Evolutionary conservation across 345 rosid species (phyloP), one percentile per base, ranked within the genome.

Genomic region (Gynandropsis gynandra): DNA sequence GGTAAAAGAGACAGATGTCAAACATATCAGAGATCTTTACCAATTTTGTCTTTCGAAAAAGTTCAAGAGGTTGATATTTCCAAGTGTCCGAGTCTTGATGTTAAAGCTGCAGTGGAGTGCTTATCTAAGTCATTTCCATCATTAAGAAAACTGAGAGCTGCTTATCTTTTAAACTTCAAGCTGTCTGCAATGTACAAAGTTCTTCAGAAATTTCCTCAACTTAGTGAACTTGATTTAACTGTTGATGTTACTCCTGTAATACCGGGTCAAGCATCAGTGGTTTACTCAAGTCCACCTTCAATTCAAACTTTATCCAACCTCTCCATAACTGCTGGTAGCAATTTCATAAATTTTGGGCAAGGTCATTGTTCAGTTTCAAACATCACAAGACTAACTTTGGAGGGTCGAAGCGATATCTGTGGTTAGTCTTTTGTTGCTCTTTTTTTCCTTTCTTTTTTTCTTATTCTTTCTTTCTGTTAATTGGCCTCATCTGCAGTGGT

Each of bases 351-450:
- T 39, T 12, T 35, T 46, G 12, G 31, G 9, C 48, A 37, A 50
- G 24, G 47, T 58, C 54, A 19, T 32, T 7, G 18, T 42, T 41
- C 35, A 3, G 52, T 49, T 38, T 74, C 87, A 24, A 81, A 62
- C 53, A 56, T 87, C 53, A 73, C 75, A 31, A 75, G 69, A 51
- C 76, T 84, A 56, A 70, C 78, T 19, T 72, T 87, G 59, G 85
- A 81, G 76, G 96, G 96, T 47, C 73, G 96, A 64, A 74, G 59
- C 65, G 87, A 83, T 41, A 24, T 87, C 42, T 59, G 17, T 66
- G 96, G 96, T 83, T 67, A 72, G 87, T 62, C 54, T 40, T 56
- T 27, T 38, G 43, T 41, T 10, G 7, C 35, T 16, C 37, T 15
- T 41, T 42, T 45, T 35, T 56, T 16, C 21, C 55, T 42, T 14